phyloP scores from a whole-genome alignment of 371 early-diverging fungal genomes.

The Homolaphlyctis polyrhiza region DNA sequence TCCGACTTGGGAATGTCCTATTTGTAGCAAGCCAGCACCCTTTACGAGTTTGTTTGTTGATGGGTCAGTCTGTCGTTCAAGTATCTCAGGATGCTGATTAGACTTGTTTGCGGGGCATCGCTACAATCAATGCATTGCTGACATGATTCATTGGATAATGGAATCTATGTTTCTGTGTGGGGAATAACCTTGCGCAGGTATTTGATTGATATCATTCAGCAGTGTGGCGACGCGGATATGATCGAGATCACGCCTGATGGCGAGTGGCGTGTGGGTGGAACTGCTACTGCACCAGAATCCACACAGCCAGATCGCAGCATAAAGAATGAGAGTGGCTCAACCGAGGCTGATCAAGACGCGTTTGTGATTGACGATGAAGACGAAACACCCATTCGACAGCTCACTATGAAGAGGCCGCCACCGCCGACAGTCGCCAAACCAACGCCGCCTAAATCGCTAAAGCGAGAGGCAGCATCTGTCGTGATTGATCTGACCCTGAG shows the following conservation, averaged over 20 bases:
- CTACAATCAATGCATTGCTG: too few relatives aligned
- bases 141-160: too few relatives aligned
- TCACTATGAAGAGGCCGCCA: not conserved
- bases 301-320: not conserved
- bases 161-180: too few relatives aligned
- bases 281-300: not conserved
- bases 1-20: constrained; percentile 13
- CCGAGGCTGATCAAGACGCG: not conserved
- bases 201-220: constrained; percentile 7
- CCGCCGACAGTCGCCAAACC: not conserved
- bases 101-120: not conserved
- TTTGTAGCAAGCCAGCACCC: not conserved
- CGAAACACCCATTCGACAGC: not conserved
- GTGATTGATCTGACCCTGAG: constrained; percentile 17
- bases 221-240: constrained; percentile 1
- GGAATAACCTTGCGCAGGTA: too few relatives aligned
- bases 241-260: constrained; percentile 14
- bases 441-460: not conserved
- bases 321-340: not conserved
- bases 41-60: not conserved
- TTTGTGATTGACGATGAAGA: not conserved
- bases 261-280: constrained; percentile 5
- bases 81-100: not conserved
- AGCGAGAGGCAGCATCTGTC: not conserved
- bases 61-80: constrained; percentile 1